Conservation (phyloP, 345 rosid genomes). For the Gossypium raimondii region DNA sequence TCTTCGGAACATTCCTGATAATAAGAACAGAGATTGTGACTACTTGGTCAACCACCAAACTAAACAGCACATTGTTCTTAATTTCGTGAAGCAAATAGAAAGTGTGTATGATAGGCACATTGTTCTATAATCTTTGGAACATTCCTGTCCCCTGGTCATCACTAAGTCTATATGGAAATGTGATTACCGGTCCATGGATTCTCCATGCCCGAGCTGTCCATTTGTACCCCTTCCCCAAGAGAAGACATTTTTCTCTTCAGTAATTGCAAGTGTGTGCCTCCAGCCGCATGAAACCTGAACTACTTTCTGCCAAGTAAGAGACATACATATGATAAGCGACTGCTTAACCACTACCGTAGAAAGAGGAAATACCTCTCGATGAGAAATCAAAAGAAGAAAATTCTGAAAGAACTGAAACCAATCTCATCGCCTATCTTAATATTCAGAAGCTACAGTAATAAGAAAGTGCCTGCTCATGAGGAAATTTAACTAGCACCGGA, state of each 20-base stretch:
- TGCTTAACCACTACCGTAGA: not conserved
- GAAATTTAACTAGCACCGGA: slow-evolving; percentile 74
- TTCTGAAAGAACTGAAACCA: slow-evolving; percentile 24
- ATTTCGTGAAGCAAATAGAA: not conserved
- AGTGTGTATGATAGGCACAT: not conserved
- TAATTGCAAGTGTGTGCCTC: slow-evolving; percentile 95
- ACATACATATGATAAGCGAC: slow-evolving; percentile 2
- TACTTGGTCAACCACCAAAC: not conserved
- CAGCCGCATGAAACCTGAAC: slow-evolving; percentile 85
- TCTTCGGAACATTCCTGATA: slow-evolving; percentile 67
- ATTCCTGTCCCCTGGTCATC: not conserved
- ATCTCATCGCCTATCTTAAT: slow-evolving; percentile 24
- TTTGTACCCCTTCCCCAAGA: slow-evolving; percentile 99
- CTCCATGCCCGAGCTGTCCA: slow-evolving; percentile 96
- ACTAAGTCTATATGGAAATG: not conserved
- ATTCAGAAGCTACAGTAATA: slow-evolving; percentile 25
- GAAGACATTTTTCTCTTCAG: slow-evolving; percentile 68
- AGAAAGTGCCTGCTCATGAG: slow-evolving; percentile 71
- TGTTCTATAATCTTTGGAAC: no score
- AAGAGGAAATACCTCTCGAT: slow-evolving; percentile 8
- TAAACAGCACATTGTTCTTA: not conserved
- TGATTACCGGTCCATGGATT: slow-evolving; percentile 63
- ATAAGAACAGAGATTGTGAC: slow-evolving; percentile 1
- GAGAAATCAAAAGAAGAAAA: slow-evolving; percentile 18
- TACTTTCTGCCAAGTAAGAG: slow-evolving; percentile 54